Conservation (phyloP, 2,329 filamentous ascomycete genomes). For the Hypocreales sp. region DNA sequence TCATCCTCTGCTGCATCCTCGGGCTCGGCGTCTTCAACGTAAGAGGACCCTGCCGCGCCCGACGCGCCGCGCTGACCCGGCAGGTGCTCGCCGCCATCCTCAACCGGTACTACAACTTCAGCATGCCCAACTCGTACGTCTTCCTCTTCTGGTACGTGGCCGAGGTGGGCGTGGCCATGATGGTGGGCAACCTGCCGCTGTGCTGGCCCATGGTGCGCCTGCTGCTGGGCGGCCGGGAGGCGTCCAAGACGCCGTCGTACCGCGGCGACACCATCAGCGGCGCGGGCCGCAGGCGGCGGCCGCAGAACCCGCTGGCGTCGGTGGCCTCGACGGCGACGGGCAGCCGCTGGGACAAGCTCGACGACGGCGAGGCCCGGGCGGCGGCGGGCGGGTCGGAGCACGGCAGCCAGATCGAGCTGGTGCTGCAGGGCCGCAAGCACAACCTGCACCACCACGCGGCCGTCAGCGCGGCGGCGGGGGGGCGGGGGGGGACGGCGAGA, state of each 20-base stretch:
- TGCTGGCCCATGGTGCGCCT: conserved; percentile 40
- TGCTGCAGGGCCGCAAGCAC: conserved; percentile 5
- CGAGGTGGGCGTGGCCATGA: conserved; percentile 41
- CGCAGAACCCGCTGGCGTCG: conserved; percentile 4
- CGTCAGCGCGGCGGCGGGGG: conserved; percentile 3
- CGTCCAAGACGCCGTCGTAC: conserved; percentile 10
- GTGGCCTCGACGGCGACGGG: conserved; percentile 7
- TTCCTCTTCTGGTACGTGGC: conserved; percentile 47
- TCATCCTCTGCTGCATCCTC: conserved; percentile 38
- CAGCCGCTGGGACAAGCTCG: conserved; percentile 14
- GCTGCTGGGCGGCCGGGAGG: conserved; percentile 12
- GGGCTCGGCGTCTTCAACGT: conserved; percentile 34
- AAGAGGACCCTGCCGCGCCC: no score
- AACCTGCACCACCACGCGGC: conserved; percentile 5
- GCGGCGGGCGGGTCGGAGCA: conserved; percentile 4
- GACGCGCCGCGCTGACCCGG: no score
- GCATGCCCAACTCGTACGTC: conserved; percentile 33
- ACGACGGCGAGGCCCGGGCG: conserved; percentile 9
- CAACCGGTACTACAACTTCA: conserved; percentile 48
- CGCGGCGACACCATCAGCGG: conserved; percentile 7
- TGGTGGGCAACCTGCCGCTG: conserved; percentile 45
- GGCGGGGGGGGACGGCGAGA: conserved; percentile 5
- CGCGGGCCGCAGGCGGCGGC: conserved; percentile 3
- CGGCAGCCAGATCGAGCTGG: conserved; percentile 15
- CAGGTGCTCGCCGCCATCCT: conserved; percentile 40